phyloP scores from a whole-genome alignment of 495 filamentous ascomycete genomes.

The Tricharina praecox region DNA sequence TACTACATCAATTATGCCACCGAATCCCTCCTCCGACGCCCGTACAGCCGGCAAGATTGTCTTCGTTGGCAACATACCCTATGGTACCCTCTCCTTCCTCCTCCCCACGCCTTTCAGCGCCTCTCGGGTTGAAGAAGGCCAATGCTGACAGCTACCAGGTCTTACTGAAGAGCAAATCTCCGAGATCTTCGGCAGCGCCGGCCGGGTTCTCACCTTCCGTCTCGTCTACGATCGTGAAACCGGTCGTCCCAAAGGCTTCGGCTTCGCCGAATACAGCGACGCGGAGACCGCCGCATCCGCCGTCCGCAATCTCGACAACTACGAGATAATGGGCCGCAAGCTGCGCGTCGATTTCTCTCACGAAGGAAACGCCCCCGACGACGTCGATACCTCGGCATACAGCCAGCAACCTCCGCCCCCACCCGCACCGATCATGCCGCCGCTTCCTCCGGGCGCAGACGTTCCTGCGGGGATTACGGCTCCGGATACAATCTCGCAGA shows the following conservation, averaged over 20 bases:
- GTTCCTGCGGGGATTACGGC: slow-evolving; percentile 63
- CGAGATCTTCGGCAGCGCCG: slow-evolving; percentile 73
- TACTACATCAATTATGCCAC: neutral
- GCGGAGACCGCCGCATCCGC: slow-evolving; percentile 81
- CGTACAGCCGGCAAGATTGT: slow-evolving; percentile 31
- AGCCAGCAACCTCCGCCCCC: slow-evolving; percentile 8
- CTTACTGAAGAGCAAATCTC: slow-evolving; percentile 88
- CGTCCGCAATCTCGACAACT: slow-evolving; percentile 87
- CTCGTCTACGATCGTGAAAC: slow-evolving; percentile 93
- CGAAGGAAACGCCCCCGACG: slow-evolving; percentile 42
- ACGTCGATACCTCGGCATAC: slow-evolving; percentile 28
- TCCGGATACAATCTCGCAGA: slow-evolving; percentile 79
- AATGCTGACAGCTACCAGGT: slow-evolving; percentile 35
- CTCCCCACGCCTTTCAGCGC: too few relatives aligned
- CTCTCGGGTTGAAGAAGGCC: too few relatives aligned
- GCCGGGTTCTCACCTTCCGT: slow-evolving; percentile 79
- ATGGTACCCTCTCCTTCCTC: slow-evolving; percentile 31
- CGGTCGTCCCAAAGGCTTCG: slow-evolving; percentile 86
- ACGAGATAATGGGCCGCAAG: slow-evolving; percentile 90
- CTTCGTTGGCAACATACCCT: slow-evolving; percentile 76
- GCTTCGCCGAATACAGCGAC: slow-evolving; percentile 87
- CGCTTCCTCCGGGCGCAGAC: slow-evolving; percentile 69
- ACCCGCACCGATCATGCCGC: neutral
- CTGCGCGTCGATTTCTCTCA: slow-evolving; percentile 90
- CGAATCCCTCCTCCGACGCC: neutral